Conservation (phyloP, 257 asterid species). For the Fraxinus excelsior region DNA sequence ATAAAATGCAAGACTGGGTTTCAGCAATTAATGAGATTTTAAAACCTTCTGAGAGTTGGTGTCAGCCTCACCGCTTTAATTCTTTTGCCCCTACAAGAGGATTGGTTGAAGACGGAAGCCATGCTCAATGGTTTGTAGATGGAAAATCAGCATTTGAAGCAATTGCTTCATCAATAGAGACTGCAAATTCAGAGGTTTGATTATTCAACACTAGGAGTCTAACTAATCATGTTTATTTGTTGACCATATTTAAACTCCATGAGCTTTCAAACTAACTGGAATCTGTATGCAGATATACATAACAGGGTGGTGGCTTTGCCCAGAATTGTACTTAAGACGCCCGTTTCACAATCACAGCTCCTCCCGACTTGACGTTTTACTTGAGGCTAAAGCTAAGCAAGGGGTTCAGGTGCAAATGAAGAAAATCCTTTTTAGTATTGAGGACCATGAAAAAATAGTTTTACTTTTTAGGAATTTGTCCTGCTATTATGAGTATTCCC, state of each 20-base stretch:
- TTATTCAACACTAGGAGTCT: conserved; percentile 19
- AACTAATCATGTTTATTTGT: conserved; percentile 17
- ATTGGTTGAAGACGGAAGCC: conserved; percentile 75
- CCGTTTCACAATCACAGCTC: conserved; percentile 66
- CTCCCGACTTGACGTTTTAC: conserved; percentile 79
- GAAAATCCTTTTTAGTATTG: background rate
- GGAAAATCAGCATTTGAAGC: conserved; percentile 93
- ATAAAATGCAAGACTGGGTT: conserved; percentile 73
- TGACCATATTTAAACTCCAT: conserved; percentile 8
- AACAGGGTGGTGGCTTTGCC: conserved; percentile 99
- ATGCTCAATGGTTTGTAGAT: conserved; percentile 94
- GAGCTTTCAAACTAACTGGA: conserved; percentile 30
- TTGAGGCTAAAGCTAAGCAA: conserved; percentile 86
- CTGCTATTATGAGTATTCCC: background rate
- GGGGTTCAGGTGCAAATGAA: conserved; percentile 76
- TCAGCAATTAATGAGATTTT: conserved; percentile 66
- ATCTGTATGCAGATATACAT: conserved; percentile 66
- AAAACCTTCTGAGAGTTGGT: conserved; percentile 73
- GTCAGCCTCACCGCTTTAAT: conserved; percentile 76
- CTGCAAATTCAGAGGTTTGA: conserved; percentile 82
- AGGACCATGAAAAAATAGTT: background rate
- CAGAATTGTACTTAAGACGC: conserved; percentile 85
- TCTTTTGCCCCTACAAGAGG: conserved; percentile 90
- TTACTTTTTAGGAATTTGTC: background rate
- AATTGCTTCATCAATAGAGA: conserved; percentile 78